Conservation (phyloP, 2,329 filamentous ascomycete genomes). For the Rhytidhysteron rufulum region DNA sequence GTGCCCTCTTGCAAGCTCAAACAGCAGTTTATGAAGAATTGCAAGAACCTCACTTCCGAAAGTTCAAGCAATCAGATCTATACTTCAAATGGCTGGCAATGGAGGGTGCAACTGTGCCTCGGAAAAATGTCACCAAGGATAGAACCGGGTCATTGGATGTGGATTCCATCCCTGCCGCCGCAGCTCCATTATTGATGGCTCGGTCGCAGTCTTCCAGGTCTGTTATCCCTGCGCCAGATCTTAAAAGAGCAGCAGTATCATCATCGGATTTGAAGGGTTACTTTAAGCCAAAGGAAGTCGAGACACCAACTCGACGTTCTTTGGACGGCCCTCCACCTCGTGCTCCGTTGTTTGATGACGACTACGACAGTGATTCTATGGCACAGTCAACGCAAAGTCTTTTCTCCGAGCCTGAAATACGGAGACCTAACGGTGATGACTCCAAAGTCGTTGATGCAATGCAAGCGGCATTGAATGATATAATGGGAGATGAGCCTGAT, state of each 20-base stretch:
- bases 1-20: slow-evolving; percentile 77
- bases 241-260: slow-evolving; percentile 58
- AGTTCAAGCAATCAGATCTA: slow-evolving; percentile 87
- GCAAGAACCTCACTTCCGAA: slow-evolving; percentile 73
- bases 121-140: slow-evolving; percentile 22
- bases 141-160: slow-evolving; percentile 23
- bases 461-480: slow-evolving; percentile 86
- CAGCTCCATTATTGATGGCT: slow-evolving; percentile 42
- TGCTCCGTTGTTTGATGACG: slow-evolving; percentile 73
- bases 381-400: slow-evolving; percentile 75
- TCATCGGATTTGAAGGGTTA: slow-evolving; percentile 55
- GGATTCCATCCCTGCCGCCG: slow-evolving; percentile 16
- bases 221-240: slow-evolving; percentile 44
- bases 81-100: slow-evolving; percentile 95
- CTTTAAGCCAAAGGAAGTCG: slow-evolving; percentile 42
- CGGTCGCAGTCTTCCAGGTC: slow-evolving; percentile 45
- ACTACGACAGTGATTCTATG: slow-evolving; percentile 69
- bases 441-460: slow-evolving; percentile 84
- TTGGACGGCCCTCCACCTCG: slow-evolving; percentile 60
- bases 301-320: slow-evolving; percentile 58
- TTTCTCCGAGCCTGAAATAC: slow-evolving; percentile 56
- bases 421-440: slow-evolving; percentile 56
- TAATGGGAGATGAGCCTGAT: slow-evolving; percentile 74
- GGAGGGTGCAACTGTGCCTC: slow-evolving; percentile 58
- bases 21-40: slow-evolving; percentile 80